phyloP scores from a whole-genome alignment of 768 basidiomycete species.

The Panellus pusillus region DNA sequence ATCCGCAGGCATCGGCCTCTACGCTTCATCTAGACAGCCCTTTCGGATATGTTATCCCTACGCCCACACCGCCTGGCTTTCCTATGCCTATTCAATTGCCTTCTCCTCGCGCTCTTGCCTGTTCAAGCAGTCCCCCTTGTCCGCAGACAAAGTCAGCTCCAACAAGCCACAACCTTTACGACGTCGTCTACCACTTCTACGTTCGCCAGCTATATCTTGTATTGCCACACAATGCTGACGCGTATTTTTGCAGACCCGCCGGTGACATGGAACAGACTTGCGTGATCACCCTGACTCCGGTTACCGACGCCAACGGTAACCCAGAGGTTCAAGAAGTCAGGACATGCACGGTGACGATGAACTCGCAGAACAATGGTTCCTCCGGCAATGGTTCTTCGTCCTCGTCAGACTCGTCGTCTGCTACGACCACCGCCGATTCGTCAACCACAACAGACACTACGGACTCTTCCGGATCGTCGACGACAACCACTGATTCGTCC shows the following conservation, averaged over 20 bases:
- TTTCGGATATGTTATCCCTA: conserved; percentile 35
- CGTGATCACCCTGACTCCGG: conserved; percentile 55
- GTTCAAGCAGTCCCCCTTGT: conserved; percentile 39
- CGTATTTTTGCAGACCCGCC: conserved; percentile 37
- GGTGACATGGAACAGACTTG: conserved; percentile 61
- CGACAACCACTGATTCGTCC: conserved; percentile 1
- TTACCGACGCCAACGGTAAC: conserved; percentile 49
- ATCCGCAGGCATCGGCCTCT: conserved; percentile 54
- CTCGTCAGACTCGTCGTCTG: conserved; percentile 8
- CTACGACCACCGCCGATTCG: not conserved
- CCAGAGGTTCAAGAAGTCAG: conserved; percentile 51
- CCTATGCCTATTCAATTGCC: conserved; percentile 39
- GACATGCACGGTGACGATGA: conserved; percentile 47
- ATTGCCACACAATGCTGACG: conserved; percentile 14
- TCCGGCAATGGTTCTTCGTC: conserved; percentile 4
- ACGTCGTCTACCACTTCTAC: conserved; percentile 45
- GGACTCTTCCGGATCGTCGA: not conserved
- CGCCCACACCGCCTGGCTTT: conserved; percentile 32
- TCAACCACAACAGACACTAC: conserved; percentile 12
- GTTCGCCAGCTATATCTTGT: conserved; percentile 35
- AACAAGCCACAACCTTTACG: conserved; percentile 38
- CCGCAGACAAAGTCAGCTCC: conserved; percentile 31
- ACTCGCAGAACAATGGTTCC: conserved; percentile 10
- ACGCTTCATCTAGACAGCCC: conserved; percentile 30
- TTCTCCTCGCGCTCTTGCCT: conserved; percentile 34